phyloP scores from a whole-genome alignment of 75 land plant species.

The Gnetum montanum region DNA sequence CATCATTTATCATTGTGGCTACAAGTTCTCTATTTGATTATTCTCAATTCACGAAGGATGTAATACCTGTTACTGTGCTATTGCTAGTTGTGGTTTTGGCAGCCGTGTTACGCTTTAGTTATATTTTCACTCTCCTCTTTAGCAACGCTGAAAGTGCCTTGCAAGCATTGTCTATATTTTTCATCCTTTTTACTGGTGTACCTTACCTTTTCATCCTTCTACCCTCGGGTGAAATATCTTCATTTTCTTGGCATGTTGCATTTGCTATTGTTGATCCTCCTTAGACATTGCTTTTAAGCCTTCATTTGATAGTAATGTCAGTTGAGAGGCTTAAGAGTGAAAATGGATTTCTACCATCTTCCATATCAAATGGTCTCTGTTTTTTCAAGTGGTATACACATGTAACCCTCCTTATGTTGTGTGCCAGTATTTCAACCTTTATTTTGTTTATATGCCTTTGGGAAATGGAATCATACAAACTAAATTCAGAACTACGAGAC shows the following conservation, averaged over 20 bases:
- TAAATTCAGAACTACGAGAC: constrained; percentile 19
- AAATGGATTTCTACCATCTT: constrained; percentile 20
- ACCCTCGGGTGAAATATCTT: constrained; percentile 8
- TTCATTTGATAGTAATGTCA: constrained; percentile 12
- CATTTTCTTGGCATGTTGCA: constrained; percentile 11
- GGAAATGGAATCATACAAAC: constrained; percentile 12
- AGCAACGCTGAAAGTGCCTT: constrained; percentile 15
- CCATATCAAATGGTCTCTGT: constrained; percentile 11
- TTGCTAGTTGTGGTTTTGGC: constrained; percentile 17
- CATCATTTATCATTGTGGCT: no score
- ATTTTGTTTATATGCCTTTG: constrained; percentile 11
- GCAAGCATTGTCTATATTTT: constrained; percentile 11
- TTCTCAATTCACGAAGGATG: no score
- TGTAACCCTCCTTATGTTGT: constrained; percentile 6
- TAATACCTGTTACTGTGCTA: constrained; percentile 9
- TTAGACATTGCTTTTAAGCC: constrained; percentile 18
- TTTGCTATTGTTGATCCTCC: constrained; percentile 18
- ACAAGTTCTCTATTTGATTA: no score
- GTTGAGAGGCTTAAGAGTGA: constrained; percentile 6
- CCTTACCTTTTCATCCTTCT: constrained; percentile 12
- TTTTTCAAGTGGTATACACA: constrained; percentile 16
- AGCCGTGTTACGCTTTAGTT: constrained; percentile 12
- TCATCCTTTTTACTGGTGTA: constrained; percentile 8
- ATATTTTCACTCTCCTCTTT: constrained; percentile 18
- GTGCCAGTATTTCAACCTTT: constrained; percentile 11